Base-by-base conservation (phyloP, 345 rosid species). In the Limnanthes douglasii region DNA sequence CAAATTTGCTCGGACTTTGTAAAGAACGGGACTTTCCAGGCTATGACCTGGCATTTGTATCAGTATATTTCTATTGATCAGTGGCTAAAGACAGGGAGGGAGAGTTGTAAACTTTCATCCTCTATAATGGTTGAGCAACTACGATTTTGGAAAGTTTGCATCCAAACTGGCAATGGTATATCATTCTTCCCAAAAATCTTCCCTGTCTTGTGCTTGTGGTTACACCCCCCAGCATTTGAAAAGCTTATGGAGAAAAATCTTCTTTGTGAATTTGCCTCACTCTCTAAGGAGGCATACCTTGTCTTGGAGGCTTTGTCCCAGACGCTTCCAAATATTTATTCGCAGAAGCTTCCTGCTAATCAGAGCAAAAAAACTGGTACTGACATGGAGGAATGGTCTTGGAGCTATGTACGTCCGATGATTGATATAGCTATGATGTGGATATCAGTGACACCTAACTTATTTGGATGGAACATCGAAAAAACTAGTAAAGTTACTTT, bases 121-220 rank as follows among this genome's bases (percentile, higher is more conserved):
- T 63, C 71, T 29, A 62, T 82, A 66, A 68, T 66, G 76, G 75
- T 73, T 67, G 93, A 88, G 64, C 90, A 83, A 48, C 66, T 88
- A 37, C 80, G 74, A 3, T 59, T 88, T 41, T 88, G 74, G 97
- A 82, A 60, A 57, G 75, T 66, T 48, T 78, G 90, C 56, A 62
- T 83, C 45, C 55, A 57, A 39, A 61, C 60, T 65, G 97, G 83
- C 14, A 65, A 41, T 39, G 64, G 90, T 56, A 51, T 73, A 13
- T 71, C 88, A 31, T 57, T 66, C 53, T 82, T 71, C 59, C 44
- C 88, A 32, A 70, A 70, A 50, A 62, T 83, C 41, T 76, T 78
- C 59, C 93, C 78, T 54, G 62, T 80, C 55, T 37, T 88, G 50
- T 76, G 90, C 66, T 51, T 88, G 50, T 88, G 95, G 95, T 53